Evolutionary conservation across 225 moss, liverwort and hornwort species (phyloP), one percentile per base, ranked within the genome.

Genomic region (Physcomitrellopsis africana): DNA sequence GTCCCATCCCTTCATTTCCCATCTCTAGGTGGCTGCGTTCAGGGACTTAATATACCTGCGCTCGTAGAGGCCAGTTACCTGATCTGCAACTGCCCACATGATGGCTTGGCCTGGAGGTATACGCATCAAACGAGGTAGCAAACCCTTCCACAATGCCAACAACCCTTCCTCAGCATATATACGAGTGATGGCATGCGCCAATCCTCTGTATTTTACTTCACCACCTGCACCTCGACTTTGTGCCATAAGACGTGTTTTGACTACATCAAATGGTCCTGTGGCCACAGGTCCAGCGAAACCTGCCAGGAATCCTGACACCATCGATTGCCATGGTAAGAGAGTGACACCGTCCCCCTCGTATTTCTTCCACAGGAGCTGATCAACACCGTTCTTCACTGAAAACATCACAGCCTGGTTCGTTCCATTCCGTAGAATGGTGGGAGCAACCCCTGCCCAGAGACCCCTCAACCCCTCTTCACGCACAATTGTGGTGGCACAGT

Each of bases 361-460:
- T 63, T 99, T 99, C 19, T 83, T 70, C 99, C 99, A 99, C 65
- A 99, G 29, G 0, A 87, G 2, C 45, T 79, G 78, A 53, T 99
- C 99, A 26, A 48, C 80, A 20, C 84, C 63, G 19, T 95, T 89
- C 61, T 99, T 95, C 47, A 86, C 93, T 2, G 90, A 86, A 51
- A 99, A 99, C 99, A 99, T 99, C 32, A 93, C 93, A n/a, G 92
- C 89, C 70, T 99, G 99, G 73, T 99, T 99, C 16, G 94, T 94
- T 52, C 97, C 97, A 29, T 99, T 99, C 8, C 97, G 91, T 72
- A 94, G 74, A 54, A 94, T 80, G 11, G 97, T 99, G 10, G 97
- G 97, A 14, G 86, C 89, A 37, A 91, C 92, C 49, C 97, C 97
- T 16, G 97, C 94, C 97, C 97, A 99, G 11, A 99, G 73, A 8